These are phyloP conservation scores for Cercophora sp. DNA, from an alignment of 495 filamentous ascomycete species.

Conservation along the genomic window DNA sequence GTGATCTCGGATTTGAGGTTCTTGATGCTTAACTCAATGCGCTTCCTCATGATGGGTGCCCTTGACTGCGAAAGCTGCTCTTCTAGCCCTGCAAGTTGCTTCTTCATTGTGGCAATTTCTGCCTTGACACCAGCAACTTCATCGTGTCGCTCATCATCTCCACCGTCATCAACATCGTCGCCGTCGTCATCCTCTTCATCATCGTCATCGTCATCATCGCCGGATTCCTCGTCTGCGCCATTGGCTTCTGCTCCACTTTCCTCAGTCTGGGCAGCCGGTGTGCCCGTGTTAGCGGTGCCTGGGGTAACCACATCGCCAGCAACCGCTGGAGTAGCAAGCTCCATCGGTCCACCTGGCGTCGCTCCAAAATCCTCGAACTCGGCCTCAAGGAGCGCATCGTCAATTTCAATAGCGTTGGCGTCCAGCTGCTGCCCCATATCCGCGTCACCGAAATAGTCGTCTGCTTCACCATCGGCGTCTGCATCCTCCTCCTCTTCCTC, in stretches of 20 bases:
- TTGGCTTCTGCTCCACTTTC: constrained; percentile 38
- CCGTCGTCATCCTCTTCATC: constrained; percentile 47
- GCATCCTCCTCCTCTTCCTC: constrained; percentile 62
- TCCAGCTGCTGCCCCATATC: constrained; percentile 38
- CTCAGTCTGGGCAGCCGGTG: constrained; percentile 24
- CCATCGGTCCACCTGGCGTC: constrained; percentile 26
- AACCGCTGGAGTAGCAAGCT: constrained; percentile 29
- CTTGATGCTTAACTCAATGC: constrained; percentile 50
- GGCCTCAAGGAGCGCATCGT: constrained; percentile 40
- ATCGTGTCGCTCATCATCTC: constrained; percentile 41
- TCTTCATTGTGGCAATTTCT: constrained; percentile 54
- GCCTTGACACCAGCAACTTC: constrained; percentile 46
- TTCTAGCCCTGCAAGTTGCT: constrained; percentile 35
- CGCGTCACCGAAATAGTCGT: constrained; percentile 41
- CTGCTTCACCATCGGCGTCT: constrained; percentile 55
- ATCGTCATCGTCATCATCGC: constrained; percentile 43
- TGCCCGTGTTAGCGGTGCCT: constrained; percentile 29
- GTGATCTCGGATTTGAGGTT: constrained; percentile 52
- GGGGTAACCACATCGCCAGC: constrained; percentile 38
- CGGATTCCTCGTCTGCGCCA: constrained; percentile 45
- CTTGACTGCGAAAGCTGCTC: constrained; percentile 33
- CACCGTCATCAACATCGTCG: constrained; percentile 45
- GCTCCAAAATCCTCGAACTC: constrained; percentile 28
- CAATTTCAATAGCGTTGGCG: constrained; percentile 16
- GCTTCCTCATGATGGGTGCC: constrained; percentile 49